phyloP scores from a whole-genome alignment of 2,329 filamentous ascomycete genomes.

The Colletotrichum spaethianum region DNA sequence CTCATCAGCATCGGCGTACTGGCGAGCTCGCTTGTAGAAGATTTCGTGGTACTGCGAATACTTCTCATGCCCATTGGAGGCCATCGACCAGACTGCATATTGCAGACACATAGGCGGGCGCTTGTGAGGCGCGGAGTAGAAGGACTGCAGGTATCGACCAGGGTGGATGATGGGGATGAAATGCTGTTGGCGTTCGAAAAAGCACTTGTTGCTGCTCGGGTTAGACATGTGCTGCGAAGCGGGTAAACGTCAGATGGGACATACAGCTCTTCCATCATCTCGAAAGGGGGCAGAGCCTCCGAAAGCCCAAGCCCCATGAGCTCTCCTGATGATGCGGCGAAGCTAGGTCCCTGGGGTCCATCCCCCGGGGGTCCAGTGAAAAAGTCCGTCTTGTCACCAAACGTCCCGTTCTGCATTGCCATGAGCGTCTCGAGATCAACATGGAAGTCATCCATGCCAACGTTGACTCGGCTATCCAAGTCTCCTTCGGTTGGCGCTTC shows the following conservation, averaged over 20 bases:
- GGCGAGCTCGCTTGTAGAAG: slow-evolving; percentile 86
- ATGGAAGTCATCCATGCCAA: slow-evolving; percentile 43
- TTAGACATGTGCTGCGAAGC: not conserved
- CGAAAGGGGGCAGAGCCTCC: slow-evolving; percentile 83
- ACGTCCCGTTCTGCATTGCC: slow-evolving; percentile 30
- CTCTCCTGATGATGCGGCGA: slow-evolving; percentile 42
- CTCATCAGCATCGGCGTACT: slow-evolving; percentile 87
- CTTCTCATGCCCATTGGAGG: slow-evolving; percentile 79
- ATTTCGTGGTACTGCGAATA: slow-evolving; percentile 80
- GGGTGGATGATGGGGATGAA: slow-evolving; percentile 85
- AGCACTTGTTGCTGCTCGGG: slow-evolving; percentile 74
- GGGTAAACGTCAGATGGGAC: slow-evolving; percentile 45
- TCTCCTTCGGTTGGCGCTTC: not conserved
- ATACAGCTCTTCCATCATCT: slow-evolving; percentile 88
- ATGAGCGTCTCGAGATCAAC: slow-evolving; percentile 41
- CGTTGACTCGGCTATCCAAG: slow-evolving; percentile 42
- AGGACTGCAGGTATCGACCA: slow-evolving; percentile 79
- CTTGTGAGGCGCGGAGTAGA: slow-evolving; percentile 79
- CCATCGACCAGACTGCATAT: slow-evolving; percentile 91
- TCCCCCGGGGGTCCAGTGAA: not conserved
- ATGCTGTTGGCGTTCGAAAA: slow-evolving; percentile 81
- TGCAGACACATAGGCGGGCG: slow-evolving; percentile 86
- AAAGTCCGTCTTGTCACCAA: slow-evolving; percentile 4
- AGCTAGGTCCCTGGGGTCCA: slow-evolving; percentile 2
- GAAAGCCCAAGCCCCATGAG: slow-evolving; percentile 86